Base-by-base conservation (phyloP, 2,329 filamentous ascomycete genomes). In the Xylariaceae sp. region DNA sequence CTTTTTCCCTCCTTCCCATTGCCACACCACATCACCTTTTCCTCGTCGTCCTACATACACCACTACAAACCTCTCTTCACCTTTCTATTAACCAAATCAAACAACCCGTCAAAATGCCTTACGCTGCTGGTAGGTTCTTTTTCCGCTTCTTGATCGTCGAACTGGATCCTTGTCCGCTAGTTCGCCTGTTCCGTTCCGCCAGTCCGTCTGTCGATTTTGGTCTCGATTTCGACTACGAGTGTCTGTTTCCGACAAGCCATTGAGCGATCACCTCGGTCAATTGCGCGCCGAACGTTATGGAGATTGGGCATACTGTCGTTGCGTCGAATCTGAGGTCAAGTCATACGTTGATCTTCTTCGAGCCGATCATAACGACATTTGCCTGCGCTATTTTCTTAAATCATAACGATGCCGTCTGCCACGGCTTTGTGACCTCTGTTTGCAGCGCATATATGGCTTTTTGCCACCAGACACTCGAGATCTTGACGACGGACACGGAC, bases 81-180 rank as follows among this genome's bases (percentile, higher is more conserved):
- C 61, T 65, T 58, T 66, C 41, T 51, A 55, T 56, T 9, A 54
- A 51, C 30, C 58, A 30, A 30, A 55, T 13, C 34, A 47, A 35
- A 62, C 51, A 56, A 73, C 74, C 72, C 23, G 70, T 65, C 72
- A 79, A 75, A 72, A 78, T 78, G 73, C 68, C 66, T 72, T 75
- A 73, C 71, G 70, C 73, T 70, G 70, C 74, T 63, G 78, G 78
- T 80, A 77, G 67, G 78, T 74, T 60, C 45, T 51, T 61, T 23
- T 64, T 57, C n/a, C 50, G 35, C n/a, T 51, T 49, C 35, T 44
- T 51, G 51, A 35, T 61, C 47, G 41, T 50, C 59, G 30, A 30
- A 30, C 23, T 5, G 23, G 23, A 30, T 49, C 30, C 49, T 51
- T 35, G 49, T 35, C 49, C 15, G 37, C 48, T 51, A 55, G 51